A percentile compares a stretch with the other conserved stretches of the same genome.
Evolutionary conservation across 208 protist genomes (phyloP).

Genomic region (Crithidia sp.): DNA sequence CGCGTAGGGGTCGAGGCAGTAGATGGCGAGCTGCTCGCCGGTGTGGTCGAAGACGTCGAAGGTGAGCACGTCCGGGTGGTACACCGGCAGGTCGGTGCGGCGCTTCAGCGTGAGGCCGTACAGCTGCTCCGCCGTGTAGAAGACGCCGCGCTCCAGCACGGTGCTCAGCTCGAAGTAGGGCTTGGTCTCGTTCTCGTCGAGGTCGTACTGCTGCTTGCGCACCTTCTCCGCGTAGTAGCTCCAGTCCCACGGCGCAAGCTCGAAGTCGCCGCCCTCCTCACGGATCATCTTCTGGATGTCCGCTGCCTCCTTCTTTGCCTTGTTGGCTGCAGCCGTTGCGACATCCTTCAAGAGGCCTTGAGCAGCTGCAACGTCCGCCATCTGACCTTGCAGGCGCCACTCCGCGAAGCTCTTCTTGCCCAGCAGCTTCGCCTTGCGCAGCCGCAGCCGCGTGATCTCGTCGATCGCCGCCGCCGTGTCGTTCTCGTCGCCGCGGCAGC

Average conservation of each 20-base stretch:
- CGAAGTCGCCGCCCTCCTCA: slow-evolving; percentile 37
- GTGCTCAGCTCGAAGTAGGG: slow-evolving; percentile 61
- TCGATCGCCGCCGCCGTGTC: slow-evolving; percentile 31
- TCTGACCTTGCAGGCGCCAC: slow-evolving; percentile 51
- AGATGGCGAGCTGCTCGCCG: slow-evolving; percentile 42
- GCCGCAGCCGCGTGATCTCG: slow-evolving; percentile 44
- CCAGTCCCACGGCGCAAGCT: slow-evolving; percentile 64
- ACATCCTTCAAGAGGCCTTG: slow-evolving; percentile 39
- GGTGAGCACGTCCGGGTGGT: slow-evolving; percentile 43
- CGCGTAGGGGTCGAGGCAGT: slow-evolving; percentile 50
- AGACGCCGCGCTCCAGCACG: slow-evolving; percentile 58
- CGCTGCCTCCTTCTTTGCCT: slow-evolving; percentile 33
- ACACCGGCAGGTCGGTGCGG: slow-evolving; percentile 52
- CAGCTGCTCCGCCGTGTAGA: slow-evolving; percentile 60
- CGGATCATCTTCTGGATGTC: slow-evolving; percentile 36
- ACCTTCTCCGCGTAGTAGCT: slow-evolving; percentile 51
- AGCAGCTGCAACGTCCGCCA: slow-evolving; percentile 43
- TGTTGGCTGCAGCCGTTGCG: background rate
- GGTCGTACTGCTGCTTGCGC: slow-evolving; percentile 45
- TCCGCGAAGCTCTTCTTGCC: slow-evolving; percentile 59
- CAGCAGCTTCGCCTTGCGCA: slow-evolving; percentile 49
- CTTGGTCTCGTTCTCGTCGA: slow-evolving; percentile 57
- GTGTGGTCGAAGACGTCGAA: slow-evolving; percentile 51
- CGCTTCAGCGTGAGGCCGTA: slow-evolving; percentile 52
- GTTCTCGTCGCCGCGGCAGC: slow-evolving; percentile 17